Conservation (phyloP, 2,329 filamentous ascomycete species). For the Colletotrichum kahawae region DNA sequence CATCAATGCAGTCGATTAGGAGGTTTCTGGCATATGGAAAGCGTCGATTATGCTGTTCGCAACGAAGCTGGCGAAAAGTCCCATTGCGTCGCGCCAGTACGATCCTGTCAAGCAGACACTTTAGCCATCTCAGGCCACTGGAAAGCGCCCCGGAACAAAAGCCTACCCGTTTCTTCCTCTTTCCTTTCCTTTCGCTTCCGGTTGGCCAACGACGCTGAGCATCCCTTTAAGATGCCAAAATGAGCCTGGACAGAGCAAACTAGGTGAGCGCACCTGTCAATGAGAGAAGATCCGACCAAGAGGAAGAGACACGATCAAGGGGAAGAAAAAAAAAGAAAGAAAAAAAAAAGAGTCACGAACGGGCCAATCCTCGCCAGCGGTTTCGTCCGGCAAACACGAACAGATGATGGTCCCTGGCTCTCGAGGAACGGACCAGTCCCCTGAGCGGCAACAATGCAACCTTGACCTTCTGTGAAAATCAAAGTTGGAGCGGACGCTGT, state of each 20-base stretch:
- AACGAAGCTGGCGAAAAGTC: not conserved
- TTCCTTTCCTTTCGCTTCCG: not conserved
- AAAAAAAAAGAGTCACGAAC: not conserved
- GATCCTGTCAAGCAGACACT: not conserved
- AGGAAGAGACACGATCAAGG: not conserved
- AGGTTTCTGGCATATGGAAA: not conserved
- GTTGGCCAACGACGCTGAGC: not conserved
- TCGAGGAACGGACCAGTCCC: not conserved
- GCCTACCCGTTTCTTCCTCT: not conserved
- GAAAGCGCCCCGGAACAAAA: not conserved
- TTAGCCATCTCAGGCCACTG: not conserved
- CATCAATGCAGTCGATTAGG: not conserved
- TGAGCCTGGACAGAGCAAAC: not conserved
- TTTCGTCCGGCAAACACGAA: not conserved
- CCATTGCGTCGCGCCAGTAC: not conserved
- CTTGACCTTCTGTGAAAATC: not conserved
- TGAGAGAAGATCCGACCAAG: not conserved
- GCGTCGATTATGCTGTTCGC: not conserved
- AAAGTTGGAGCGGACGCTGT: not conserved
- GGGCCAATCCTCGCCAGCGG: constrained; percentile 1
- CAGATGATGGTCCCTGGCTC: not conserved
- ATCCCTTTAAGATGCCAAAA: not conserved
- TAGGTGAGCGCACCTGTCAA: not conserved
- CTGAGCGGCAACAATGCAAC: not conserved
- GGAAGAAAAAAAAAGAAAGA: not conserved